Conservation (phyloP, 2,329 filamentous ascomycete species). For the Thermothelomyces thermophilus region DNA sequence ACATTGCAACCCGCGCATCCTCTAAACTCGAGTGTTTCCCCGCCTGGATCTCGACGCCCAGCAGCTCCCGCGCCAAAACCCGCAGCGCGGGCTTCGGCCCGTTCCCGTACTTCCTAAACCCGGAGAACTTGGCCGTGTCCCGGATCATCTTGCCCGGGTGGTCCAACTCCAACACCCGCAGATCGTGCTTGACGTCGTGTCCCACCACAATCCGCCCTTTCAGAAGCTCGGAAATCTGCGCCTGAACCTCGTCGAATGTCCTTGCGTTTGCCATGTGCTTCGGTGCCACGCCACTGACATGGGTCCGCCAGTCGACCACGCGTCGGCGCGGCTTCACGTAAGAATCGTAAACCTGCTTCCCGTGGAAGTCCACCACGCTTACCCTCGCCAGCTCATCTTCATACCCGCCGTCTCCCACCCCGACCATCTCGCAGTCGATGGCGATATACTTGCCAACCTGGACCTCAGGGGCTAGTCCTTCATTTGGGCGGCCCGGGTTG, state of each 20-base stretch:
- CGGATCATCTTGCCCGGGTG: slow-evolving; percentile 74
- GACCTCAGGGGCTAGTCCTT: slow-evolving; percentile 53
- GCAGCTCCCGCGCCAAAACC: slow-evolving; percentile 48
- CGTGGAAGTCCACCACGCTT: slow-evolving; percentile 89
- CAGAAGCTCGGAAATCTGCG: slow-evolving; percentile 61
- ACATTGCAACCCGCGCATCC: slow-evolving; percentile 86
- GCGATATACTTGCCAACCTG: slow-evolving; percentile 85
- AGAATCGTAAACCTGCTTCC: slow-evolving; percentile 86
- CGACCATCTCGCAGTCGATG: slow-evolving; percentile 98
- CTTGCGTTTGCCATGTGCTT: slow-evolving; percentile 65
- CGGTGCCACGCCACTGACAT: slow-evolving; percentile 73
- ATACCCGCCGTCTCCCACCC: slow-evolving; percentile 63
- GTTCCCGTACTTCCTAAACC: slow-evolving; percentile 62
- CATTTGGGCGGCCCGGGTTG: slow-evolving; percentile 51
- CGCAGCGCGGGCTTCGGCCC: slow-evolving; percentile 64
- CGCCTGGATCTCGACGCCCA: slow-evolving; percentile 56
- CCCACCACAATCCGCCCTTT: slow-evolving; percentile 69
- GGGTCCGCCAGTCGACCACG: slow-evolving; percentile 86
- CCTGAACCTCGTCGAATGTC: slow-evolving; percentile 70
- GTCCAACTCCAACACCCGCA: slow-evolving; percentile 67
- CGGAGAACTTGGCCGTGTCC: slow-evolving; percentile 73
- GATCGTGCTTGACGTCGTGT: slow-evolving; percentile 74
- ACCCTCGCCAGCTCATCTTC: slow-evolving; percentile 77
- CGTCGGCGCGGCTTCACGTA: slow-evolving; percentile 72
- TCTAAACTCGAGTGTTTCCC: slow-evolving; percentile 61